phyloP scores from a whole-genome alignment of 192 early-diverging fungal genomes.

The Coemansia brasiliensis region DNA sequence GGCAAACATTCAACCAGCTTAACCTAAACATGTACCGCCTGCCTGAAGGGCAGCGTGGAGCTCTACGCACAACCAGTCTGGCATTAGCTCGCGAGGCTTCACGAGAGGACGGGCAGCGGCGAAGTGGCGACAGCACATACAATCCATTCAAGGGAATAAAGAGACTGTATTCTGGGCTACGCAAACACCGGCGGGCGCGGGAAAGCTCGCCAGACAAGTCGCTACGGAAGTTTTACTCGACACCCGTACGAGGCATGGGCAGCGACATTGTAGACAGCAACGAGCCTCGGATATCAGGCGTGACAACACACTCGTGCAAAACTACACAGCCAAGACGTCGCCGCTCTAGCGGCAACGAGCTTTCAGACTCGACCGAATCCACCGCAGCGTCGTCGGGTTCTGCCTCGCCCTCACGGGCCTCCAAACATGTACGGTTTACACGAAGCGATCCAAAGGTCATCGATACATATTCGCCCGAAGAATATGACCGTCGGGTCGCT shows the following conservation, averaged over 20 bases:
- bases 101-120: slow-evolving; percentile 26
- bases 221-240: slow-evolving; percentile 53
- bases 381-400: slow-evolving; percentile 8
- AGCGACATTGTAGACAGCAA: not conserved
- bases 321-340: slow-evolving; percentile 15
- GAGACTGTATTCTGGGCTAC: slow-evolving; percentile 43
- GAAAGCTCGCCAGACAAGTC: slow-evolving; percentile 15
- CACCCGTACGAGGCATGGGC: slow-evolving; percentile 19
- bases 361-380: slow-evolving; percentile 14
- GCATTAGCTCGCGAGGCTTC: slow-evolving; percentile 49
- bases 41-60: slow-evolving; percentile 52
- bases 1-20: slow-evolving; percentile 56
- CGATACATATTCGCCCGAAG: slow-evolving; percentile 44
- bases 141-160: slow-evolving; percentile 54
- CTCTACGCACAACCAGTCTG: slow-evolving; percentile 40
- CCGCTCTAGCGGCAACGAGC: slow-evolving; percentile 26
- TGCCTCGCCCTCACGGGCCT: slow-evolving; percentile 16
- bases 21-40: slow-evolving; percentile 55
- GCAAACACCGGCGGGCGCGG: slow-evolving; percentile 35
- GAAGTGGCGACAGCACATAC: slow-evolving; percentile 23
- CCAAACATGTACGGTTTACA: slow-evolving; percentile 45
- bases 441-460: slow-evolving; percentile 31
- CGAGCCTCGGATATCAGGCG: not conserved
- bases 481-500: slow-evolving; percentile 52
- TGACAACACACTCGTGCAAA: slow-evolving; percentile 15